Evolutionary conservation across 2,329 filamentous ascomycete species (phyloP), one percentile per base, ranked within the genome.

Genomic region (Penicillium sclerotigenum): DNA sequence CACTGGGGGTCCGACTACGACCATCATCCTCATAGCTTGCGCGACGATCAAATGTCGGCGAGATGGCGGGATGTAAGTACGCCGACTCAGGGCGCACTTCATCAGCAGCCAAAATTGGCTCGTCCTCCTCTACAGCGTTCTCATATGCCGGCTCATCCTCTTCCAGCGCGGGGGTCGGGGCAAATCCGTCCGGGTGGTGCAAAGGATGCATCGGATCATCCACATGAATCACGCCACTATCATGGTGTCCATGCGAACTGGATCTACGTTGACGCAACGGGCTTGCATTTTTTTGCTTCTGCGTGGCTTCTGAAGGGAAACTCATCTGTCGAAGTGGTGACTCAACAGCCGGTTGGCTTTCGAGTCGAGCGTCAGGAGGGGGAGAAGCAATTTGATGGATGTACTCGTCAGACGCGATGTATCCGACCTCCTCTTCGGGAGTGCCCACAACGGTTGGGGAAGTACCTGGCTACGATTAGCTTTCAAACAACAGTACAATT

Each of bases 401-500:
- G 69, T 91, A 96, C 69, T 96, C 87, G 61, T 97, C 91, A 11
- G 86, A 87, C 13, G 91, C 93, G 59, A 91, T 84, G 76, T 92
- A 96, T 20, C 90, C 94, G 65, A 96, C 85, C 70, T 97, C 89
- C 67, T 97, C 93, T 65, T 89, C 90, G 2, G 94, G 94, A 4
- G 91, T 94, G 54, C 89, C 86, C 47, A 83, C 75, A 54, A 85
- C 81, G 49, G 83, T 82, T 49, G 80, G 77, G 40, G 83, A 84
- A 38, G 84, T 84, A 59, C 86, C 90, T 94, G 69, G 73, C 48
- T 37, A 59, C 49, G 47, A 56, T 65, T 57, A 62, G 61, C 51
- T 50, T 40, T 46, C 24, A 14, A 33, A 13, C 31, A 18, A 43
- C 22, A 33, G 38, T 26, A 33, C 45, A 6, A n/a, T 18, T 34